These are phyloP conservation scores for Sclerotinia glacialis DNA, from an alignment of 2,329 filamentous ascomycete species.

Conservation along the genomic window DNA sequence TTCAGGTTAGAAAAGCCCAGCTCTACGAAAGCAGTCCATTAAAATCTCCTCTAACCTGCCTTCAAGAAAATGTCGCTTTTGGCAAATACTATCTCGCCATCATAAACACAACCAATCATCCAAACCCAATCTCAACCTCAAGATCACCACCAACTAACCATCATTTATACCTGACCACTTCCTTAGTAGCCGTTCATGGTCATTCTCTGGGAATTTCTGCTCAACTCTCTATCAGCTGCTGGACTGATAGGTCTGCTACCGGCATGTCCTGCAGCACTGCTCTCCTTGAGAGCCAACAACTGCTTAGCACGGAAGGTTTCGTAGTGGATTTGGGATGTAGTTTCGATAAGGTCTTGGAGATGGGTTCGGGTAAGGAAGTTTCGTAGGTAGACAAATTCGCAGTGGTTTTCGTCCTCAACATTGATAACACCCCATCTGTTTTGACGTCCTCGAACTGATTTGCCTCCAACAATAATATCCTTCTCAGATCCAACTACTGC, in stretches of 20 bases:
- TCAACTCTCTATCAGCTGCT: slow-evolving; percentile 89
- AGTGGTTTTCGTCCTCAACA: slow-evolving; percentile 98
- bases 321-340: slow-evolving; percentile 99
- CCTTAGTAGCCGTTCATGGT: slow-evolving; percentile 97
- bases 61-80: slow-evolving; percentile 40
- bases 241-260: slow-evolving; percentile 93
- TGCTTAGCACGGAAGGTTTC: slow-evolving; percentile 99
- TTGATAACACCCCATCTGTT: slow-evolving; percentile 99
- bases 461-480: slow-evolving; percentile 94
- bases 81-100: slow-evolving; percentile 36
- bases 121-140: slow-evolving; percentile 19
- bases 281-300: slow-evolving; percentile 95
- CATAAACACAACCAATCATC: slow-evolving; percentile 32
- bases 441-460: slow-evolving; percentile 95
- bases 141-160: slow-evolving; percentile 11
- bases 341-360: slow-evolving; percentile 98
- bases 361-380: slow-evolving; percentile 99
- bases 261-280: slow-evolving; percentile 72
- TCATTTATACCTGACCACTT: slow-evolving; percentile 17
- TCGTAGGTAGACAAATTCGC: slow-evolving; percentile 97
- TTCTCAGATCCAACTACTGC: slow-evolving; percentile 98
- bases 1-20: slow-evolving; percentile 35
- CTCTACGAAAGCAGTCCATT: slow-evolving; percentile 31
- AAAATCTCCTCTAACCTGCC: slow-evolving; percentile 35
- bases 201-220: slow-evolving; percentile 94